A percentile compares a stretch with the other conserved stretches of the same genome.
phyloP scores from a whole-genome alignment of 768 basidiomycete genomes.

The Leccinum sublutescens region DNA sequence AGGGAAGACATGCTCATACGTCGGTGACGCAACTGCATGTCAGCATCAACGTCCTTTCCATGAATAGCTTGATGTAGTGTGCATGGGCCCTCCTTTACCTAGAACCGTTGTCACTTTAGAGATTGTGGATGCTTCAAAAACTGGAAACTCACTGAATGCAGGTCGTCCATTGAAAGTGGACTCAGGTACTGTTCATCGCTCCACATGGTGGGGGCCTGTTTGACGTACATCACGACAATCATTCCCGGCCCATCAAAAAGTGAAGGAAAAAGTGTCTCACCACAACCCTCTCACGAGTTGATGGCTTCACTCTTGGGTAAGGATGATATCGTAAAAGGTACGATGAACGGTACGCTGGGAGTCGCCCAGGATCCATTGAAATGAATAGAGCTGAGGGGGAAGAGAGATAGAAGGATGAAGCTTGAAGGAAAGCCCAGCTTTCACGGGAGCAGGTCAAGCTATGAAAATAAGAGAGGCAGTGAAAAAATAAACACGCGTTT shows the following conservation, averaged over 20 bases:
- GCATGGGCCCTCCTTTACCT: conserved; percentile 9
- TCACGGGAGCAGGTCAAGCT: background rate
- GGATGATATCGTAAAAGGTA: conserved; percentile 30
- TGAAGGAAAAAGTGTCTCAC: conserved; percentile 13
- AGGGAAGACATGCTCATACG: conserved; percentile 21
- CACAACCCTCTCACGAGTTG: conserved; percentile 24
- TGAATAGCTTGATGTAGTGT: conserved; percentile 8
- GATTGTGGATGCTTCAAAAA: background rate
- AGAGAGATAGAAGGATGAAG: background rate
- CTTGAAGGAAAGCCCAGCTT: background rate
- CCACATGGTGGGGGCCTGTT: too few relatives aligned
- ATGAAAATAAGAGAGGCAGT: conserved; percentile 3
- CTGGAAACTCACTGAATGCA: conserved; percentile 4
- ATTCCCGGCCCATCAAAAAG: background rate
- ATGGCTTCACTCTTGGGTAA: conserved; percentile 25
- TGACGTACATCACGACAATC: too few relatives aligned
- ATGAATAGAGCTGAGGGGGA: background rate
- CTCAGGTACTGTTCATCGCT: too few relatives aligned
- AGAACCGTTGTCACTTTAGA: conserved; percentile 1
- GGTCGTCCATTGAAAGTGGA: too few relatives aligned
- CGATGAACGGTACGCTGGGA: conserved; percentile 31
- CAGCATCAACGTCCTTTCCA: background rate
- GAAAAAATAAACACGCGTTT: conserved; percentile 14
- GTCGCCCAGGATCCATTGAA: conserved; percentile 15
- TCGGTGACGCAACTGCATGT: conserved; percentile 4